Conservation (phyloP, 2,329 filamentous ascomycete genomes). For the Xylariaceae sp. region DNA sequence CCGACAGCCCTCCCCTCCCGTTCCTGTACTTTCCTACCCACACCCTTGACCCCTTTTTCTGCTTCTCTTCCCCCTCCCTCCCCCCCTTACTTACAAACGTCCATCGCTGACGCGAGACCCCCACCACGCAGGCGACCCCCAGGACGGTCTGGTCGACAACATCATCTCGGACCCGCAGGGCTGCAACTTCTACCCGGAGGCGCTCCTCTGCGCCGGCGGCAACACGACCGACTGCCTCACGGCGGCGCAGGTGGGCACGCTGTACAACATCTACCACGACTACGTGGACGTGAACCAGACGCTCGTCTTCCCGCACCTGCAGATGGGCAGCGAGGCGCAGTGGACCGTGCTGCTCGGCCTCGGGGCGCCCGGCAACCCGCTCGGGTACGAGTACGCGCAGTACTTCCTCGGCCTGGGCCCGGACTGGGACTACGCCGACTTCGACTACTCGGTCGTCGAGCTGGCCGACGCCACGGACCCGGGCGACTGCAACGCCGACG, state of each 20-base stretch:
- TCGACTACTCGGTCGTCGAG: constrained; percentile 25
- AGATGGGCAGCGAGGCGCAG: constrained; percentile 4
- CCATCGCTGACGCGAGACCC: no score
- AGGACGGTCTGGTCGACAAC: constrained; percentile 32
- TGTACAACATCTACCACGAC: constrained; percentile 28
- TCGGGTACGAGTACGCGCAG: constrained; percentile 32
- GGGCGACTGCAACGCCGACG: constrained; percentile 4
- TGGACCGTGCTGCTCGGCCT: constrained; percentile 4
- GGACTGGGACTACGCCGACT: constrained; percentile 26
- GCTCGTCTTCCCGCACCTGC: constrained; percentile 5
- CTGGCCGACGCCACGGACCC: constrained; percentile 5
- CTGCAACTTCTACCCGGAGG: constrained; percentile 29
- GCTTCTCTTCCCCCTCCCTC: no score
- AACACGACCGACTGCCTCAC: constrained; percentile 33
- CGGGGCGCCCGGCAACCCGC: constrained; percentile 1
- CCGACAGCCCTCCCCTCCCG: no score
- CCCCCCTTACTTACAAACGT: no score
- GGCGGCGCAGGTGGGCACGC: constrained; percentile 32
- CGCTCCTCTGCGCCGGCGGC: constrained; percentile 25
- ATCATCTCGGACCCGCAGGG: constrained; percentile 30
- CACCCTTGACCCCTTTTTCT: no score
- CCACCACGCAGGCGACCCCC: no score
- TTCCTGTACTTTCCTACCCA: no score
- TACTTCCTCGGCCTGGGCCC: constrained; percentile 28
- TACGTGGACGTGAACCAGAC: constrained; percentile 3